These are phyloP conservation scores for Suillus variegatus DNA, from an alignment of 768 basidiomycete species.

Conservation along the genomic window DNA sequence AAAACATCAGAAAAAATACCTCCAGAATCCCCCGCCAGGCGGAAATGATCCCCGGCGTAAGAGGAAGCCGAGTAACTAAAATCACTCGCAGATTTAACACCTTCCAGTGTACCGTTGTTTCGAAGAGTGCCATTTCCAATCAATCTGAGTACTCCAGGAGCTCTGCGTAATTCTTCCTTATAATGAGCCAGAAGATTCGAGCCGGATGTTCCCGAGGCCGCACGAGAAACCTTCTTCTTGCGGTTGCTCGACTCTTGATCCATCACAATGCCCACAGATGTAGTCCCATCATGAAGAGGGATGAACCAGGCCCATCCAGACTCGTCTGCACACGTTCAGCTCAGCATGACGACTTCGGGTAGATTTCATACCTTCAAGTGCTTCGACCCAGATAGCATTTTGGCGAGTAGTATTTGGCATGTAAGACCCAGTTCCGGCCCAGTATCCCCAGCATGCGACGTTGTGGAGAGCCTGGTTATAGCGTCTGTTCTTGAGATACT, in stretches of 20 bases:
- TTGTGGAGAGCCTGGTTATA: constrained; percentile 35
- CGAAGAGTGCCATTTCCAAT: background rate
- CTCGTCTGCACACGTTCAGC: constrained; percentile 45
- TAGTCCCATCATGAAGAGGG: constrained; percentile 46
- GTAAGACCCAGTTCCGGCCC: constrained; percentile 31
- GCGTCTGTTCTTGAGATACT: constrained; percentile 35
- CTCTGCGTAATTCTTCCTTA: background rate
- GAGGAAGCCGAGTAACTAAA: background rate
- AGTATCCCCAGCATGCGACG: constrained; percentile 39
- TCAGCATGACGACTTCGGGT: constrained; percentile 18
- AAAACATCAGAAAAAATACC: background rate
- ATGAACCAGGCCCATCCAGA: constrained; percentile 62
- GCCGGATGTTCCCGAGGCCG: background rate
- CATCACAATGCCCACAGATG: background rate
- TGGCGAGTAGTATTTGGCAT: constrained; percentile 32
- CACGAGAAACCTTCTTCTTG: background rate
- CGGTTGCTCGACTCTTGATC: background rate
- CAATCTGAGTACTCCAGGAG: background rate
- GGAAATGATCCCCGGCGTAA: background rate
- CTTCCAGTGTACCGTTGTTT: background rate
- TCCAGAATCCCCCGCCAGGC: background rate
- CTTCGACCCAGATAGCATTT: constrained; percentile 40
- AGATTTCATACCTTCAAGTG: constrained; percentile 27
- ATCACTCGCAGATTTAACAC: background rate
- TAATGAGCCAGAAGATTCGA: background rate